phyloP scores from a whole-genome alignment of 2,329 filamentous ascomycete genomes.

The Blastomyces percursus region DNA sequence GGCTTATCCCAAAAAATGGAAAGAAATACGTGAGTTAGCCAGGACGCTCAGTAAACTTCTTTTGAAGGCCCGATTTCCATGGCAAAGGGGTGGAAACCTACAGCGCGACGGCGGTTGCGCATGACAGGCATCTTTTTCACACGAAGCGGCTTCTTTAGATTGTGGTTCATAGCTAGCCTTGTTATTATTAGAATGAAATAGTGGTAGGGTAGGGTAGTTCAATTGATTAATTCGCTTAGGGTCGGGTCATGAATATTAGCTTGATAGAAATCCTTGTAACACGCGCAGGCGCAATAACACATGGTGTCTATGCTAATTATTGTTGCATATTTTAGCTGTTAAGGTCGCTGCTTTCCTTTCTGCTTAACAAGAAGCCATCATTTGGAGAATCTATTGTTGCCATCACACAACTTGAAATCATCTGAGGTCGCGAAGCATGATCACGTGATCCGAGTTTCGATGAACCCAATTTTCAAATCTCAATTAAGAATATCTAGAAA shows the following conservation, averaged over 20 bases:
- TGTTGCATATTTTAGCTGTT: no score
- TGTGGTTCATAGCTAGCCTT: not conserved
- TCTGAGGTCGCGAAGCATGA: no score
- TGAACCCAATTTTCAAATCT: no score
- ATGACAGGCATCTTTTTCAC: slow-evolving; percentile 7
- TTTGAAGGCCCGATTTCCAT: not conserved
- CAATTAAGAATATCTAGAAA: no score
- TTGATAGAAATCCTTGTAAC: not conserved
- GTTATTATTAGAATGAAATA: not conserved
- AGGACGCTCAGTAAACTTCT: not conserved
- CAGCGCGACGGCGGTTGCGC: slow-evolving; percentile 13
- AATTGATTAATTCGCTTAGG: no score
- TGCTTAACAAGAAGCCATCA: no score
- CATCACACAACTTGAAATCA: no score
- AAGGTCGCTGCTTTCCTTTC: no score
- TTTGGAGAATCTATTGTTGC: no score
- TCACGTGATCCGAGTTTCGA: no score
- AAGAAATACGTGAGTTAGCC: not conserved
- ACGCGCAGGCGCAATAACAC: not conserved
- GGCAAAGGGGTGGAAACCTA: slow-evolving; percentile 2
- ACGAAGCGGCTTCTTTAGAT: no score
- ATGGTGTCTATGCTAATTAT: no score
- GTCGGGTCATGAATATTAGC: not conserved
- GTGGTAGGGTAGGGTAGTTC: not conserved
- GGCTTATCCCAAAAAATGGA: not conserved